These are phyloP conservation scores for Emergomyces pasteurianus DNA, from an alignment of 2,329 filamentous ascomycete genomes.

Conservation along the genomic window DNA sequence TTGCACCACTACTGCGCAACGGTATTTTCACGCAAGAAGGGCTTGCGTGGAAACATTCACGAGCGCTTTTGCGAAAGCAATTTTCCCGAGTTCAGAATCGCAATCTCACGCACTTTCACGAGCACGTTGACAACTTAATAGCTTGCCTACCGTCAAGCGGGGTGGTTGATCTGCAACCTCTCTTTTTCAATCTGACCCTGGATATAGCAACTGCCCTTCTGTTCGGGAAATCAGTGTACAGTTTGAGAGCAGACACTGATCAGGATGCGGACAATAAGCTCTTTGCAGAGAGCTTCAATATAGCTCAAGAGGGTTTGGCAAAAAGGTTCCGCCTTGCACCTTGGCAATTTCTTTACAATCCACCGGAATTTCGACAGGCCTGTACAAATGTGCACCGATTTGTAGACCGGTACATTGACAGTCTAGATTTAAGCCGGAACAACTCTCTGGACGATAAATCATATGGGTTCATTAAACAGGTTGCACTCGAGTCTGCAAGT, in stretches of 20 bases:
- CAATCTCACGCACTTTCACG: conserved; percentile 21
- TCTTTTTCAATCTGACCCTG: conserved; percentile 30
- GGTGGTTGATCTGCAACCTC: conserved; percentile 20
- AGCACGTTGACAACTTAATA: conserved; percentile 24
- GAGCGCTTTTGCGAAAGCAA: conserved; percentile 24
- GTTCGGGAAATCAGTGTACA: conserved; percentile 22
- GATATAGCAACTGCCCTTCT: conserved; percentile 27
- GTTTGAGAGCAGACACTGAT: conserved; percentile 10
- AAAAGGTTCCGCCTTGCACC: conserved; percentile 20
- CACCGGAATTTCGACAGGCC: conserved; percentile 17
- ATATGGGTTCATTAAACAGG: conserved; percentile 2
- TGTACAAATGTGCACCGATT: conserved; percentile 17
- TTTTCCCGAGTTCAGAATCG: conserved; percentile 23
- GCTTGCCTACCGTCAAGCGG: conserved; percentile 12
- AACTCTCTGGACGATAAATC: neutral
- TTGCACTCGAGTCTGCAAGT: conserved; percentile 8
- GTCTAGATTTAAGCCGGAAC: conserved; percentile 4
- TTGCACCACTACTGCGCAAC: conserved; percentile 6
- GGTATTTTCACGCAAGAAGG: conserved; percentile 15
- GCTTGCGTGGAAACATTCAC: conserved; percentile 17
- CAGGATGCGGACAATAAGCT: conserved; percentile 5
- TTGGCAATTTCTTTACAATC: conserved; percentile 20
- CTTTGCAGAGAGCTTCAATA: conserved; percentile 16
- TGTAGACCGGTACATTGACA: conserved; percentile 12
- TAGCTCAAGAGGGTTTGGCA: conserved; percentile 15